These are phyloP conservation scores for Malbranchea cinnamomea DNA, from an alignment of 2,329 filamentous ascomycete genomes.

Conservation along the genomic window DNA sequence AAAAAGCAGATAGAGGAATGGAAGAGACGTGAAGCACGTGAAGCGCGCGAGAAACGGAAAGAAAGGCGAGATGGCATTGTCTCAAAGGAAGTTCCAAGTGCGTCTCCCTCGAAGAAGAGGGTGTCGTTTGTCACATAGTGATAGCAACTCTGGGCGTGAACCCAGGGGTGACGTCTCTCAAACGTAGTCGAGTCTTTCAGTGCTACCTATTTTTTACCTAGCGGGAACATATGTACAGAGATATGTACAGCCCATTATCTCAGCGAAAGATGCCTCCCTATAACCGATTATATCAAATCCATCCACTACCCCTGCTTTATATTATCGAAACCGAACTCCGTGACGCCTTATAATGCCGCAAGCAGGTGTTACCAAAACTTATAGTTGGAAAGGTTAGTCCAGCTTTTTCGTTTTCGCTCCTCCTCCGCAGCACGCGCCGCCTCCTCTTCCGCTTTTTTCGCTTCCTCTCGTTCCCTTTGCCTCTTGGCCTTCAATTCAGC, in stretches of 20 bases:
- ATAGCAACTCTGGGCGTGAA: too few relatives aligned
- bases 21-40: constrained; percentile 42
- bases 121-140: too few relatives aligned
- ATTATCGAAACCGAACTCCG: too few relatives aligned
- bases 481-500: constrained; percentile 56
- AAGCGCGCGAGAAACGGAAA: constrained; percentile 42
- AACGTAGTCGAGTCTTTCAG: too few relatives aligned
- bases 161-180: too few relatives aligned
- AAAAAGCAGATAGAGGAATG: constrained; percentile 45
- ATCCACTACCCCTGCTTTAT: too few relatives aligned
- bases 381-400: constrained; percentile 30
- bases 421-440: constrained; percentile 21
- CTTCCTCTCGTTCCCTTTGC: constrained; percentile 34
- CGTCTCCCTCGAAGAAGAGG: too few relatives aligned
- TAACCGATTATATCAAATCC: too few relatives aligned
- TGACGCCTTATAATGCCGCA: neutral
- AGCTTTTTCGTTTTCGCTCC: constrained; percentile 27
- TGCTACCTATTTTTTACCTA: too few relatives aligned
- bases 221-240: too few relatives aligned
- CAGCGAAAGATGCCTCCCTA: too few relatives aligned
- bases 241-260: too few relatives aligned
- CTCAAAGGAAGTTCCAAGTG: constrained; percentile 11
- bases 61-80: constrained; percentile 31
- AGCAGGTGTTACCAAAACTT: constrained; percentile 31
- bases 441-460: constrained; percentile 22